Percentiles rank a stretch among this genome's conserved stretches.
These are phyloP conservation scores for Orobanche coerulescens DNA, from an alignment of 257 asterid genomes.

Conservation along the genomic window DNA sequence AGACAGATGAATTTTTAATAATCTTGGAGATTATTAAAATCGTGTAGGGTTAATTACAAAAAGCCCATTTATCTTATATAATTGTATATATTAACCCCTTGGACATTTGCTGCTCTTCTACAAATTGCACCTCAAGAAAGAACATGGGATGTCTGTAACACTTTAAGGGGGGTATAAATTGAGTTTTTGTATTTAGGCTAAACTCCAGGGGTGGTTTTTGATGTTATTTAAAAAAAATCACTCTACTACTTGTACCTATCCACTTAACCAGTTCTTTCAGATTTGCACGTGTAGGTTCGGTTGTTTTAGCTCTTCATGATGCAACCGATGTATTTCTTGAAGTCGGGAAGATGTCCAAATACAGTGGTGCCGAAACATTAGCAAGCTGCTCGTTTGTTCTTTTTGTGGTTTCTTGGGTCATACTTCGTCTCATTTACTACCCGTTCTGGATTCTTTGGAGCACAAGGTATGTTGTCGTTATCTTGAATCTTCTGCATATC, in stretches of 20 bases:
- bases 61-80: no score
- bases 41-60: not conserved
- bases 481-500: no score
- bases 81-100: no score
- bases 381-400: slow-evolving; percentile 74
- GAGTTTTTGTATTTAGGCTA: not conserved
- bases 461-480: slow-evolving; percentile 65
- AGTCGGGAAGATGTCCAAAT: slow-evolving; percentile 91
- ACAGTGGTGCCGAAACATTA: slow-evolving; percentile 71
- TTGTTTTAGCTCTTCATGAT: slow-evolving; percentile 88
- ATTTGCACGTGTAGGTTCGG: slow-evolving; percentile 79
- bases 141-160: not conserved
- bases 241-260: not conserved
- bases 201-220: not conserved
- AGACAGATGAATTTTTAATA: no score
- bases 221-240: not conserved
- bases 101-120: not conserved
- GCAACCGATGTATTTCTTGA: slow-evolving; percentile 87
- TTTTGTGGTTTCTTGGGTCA: slow-evolving; percentile 57
- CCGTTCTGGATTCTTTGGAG: slow-evolving; percentile 93
- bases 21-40: not conserved
- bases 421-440: slow-evolving; percentile 77
- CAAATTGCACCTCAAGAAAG: not conserved
- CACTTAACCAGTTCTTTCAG: slow-evolving; percentile 28
- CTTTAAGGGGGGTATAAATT: not conserved